Evolutionary conservation across 1,284 basidiomycete genomes (phyloP).

Genomic region (Coniferiporia weirii): DNA sequence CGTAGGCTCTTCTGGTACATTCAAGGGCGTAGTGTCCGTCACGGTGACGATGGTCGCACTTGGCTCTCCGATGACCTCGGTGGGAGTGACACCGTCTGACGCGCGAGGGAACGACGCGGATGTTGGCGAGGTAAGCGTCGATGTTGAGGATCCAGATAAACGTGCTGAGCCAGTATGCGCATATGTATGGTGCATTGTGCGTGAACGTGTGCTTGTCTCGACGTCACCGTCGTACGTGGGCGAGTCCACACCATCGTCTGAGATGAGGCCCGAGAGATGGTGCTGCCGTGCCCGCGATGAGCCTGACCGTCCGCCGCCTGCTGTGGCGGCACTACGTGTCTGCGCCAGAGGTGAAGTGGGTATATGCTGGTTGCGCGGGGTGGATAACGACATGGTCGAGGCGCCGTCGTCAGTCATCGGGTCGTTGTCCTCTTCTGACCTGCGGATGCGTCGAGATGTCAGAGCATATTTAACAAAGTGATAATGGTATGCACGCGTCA

Average conservation of each 20-base stretch:
- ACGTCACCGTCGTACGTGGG: conserved; percentile 90
- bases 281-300: conserved; percentile 25
- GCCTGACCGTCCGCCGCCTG: conserved; percentile 14
- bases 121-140: conserved; percentile 45
- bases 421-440: conserved; percentile 79
- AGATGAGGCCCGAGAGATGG: conserved; percentile 52
- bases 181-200: conserved; percentile 23
- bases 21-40: conserved; percentile 8
- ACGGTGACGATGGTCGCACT: conserved; percentile 19
- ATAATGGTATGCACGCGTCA: conserved; percentile 14
- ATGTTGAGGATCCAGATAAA: conserved; percentile 36
- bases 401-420: conserved; percentile 69
- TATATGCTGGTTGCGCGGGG: conserved; percentile 27
- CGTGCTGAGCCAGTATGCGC: conserved; percentile 30
- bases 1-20: conserved; percentile 36
- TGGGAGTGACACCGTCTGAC: conserved; percentile 27
- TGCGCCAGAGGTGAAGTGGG: conserved; percentile 27
- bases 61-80: conserved; percentile 19
- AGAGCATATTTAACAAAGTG: not conserved
- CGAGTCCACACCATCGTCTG: conserved; percentile 72
- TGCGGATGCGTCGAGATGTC: conserved; percentile 21
- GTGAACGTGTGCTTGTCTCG: conserved; percentile 57
- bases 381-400: conserved; percentile 42
- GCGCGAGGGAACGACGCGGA: conserved; percentile 27
- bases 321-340: conserved; percentile 26